A percentile compares a stretch with the other conserved stretches of the same genome.
Evolutionary conservation across 1,284 basidiomycete genomes (phyloP).

Genomic region (Ustilago nuda): DNA sequence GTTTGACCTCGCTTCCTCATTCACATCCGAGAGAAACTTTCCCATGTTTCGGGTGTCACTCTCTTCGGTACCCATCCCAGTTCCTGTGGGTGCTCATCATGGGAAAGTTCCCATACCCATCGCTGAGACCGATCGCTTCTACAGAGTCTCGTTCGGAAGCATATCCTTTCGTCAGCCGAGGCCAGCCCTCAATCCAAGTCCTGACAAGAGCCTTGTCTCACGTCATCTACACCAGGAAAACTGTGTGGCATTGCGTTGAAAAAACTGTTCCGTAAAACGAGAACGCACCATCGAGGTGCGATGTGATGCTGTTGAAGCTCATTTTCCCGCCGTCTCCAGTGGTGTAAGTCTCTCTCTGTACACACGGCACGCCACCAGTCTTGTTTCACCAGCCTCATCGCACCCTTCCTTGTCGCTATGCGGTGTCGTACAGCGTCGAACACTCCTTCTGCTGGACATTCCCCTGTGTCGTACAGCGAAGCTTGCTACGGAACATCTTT

Average conservation of each 20-base stretch:
- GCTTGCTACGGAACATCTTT: neutral
- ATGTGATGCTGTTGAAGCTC: neutral
- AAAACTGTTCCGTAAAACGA: neutral
- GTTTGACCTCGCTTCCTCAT: neutral
- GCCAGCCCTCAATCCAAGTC: slow-evolving; percentile 10
- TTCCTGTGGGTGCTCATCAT: slow-evolving; percentile 6
- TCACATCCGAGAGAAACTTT: neutral
- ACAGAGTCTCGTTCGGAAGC: neutral
- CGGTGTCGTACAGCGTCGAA: neutral
- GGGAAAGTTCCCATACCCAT: slow-evolving; percentile 26
- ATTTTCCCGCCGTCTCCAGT: neutral
- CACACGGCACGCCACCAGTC: neutral
- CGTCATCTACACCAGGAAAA: neutral
- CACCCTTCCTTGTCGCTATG: too few relatives aligned
- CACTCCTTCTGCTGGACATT: neutral
- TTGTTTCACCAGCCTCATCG: neutral
- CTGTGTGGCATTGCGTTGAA: neutral
- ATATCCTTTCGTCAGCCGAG: neutral
- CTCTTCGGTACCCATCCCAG: neutral
- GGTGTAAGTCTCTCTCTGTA: neutral
- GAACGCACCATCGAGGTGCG: neutral
- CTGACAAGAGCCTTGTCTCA: neutral
- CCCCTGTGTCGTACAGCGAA: slow-evolving; percentile 3
- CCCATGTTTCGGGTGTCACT: slow-evolving; percentile 6
- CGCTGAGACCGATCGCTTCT: slow-evolving; percentile 7